Conservation (phyloP, 2,329 filamentous ascomycete genomes). For the Seiridium unicorne region DNA sequence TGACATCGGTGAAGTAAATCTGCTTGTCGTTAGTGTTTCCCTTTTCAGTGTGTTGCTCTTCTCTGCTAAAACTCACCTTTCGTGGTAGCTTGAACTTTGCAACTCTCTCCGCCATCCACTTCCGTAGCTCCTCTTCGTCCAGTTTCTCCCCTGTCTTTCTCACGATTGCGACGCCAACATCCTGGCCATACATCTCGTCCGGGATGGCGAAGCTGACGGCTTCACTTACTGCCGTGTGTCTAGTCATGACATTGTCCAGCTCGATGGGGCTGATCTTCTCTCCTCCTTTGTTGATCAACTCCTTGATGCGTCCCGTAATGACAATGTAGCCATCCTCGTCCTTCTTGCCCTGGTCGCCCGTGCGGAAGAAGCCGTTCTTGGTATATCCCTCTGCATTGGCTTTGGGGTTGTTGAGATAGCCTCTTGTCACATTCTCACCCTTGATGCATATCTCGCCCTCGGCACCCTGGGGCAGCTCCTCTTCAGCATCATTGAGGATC, state of each 20-base stretch:
- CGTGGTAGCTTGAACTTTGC: conserved; percentile 86
- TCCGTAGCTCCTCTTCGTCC: conserved; percentile 59
- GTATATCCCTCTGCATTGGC: conserved; percentile 77
- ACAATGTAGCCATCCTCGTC: conserved; percentile 79
- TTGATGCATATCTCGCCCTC: conserved; percentile 83
- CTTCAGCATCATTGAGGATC: conserved; percentile 70
- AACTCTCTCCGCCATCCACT: conserved; percentile 67
- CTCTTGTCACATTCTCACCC: conserved; percentile 80
- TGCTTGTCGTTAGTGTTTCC: conserved; percentile 26
- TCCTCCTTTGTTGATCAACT: conserved; percentile 86
- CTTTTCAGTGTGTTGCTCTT: background rate
- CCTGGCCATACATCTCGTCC: conserved; percentile 81
- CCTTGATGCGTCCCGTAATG: conserved; percentile 91
- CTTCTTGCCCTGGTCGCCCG: conserved; percentile 80
- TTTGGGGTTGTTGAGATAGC: conserved; percentile 78
- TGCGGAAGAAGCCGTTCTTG: conserved; percentile 78
- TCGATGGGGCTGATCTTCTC: conserved; percentile 90
- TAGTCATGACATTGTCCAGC: conserved; percentile 77
- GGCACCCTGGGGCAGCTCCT: conserved; percentile 64
- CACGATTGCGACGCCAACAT: conserved; percentile 75
- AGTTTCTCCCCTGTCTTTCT: conserved; percentile 62
- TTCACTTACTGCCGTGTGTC: conserved; percentile 70
- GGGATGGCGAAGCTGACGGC: conserved; percentile 82
- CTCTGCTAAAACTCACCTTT: conserved; percentile 53
- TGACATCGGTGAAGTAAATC: conserved; percentile 79